Base-by-base conservation (phyloP, 768 basidiomycete genomes). In the Leccinum subgranulosum region DNA sequence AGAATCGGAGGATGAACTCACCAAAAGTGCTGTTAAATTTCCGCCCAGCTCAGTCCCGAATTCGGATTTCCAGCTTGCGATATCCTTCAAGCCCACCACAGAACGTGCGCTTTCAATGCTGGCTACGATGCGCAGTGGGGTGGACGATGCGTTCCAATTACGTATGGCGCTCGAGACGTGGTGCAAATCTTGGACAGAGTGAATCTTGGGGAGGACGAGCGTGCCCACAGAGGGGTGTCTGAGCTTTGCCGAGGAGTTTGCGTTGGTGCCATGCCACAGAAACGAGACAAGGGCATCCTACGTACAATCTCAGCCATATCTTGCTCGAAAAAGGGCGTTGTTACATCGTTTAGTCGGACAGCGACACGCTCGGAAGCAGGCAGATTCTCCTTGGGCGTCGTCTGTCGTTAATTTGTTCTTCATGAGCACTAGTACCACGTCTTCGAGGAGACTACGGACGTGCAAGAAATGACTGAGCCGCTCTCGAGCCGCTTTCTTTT, bases 61-160 rank as follows among this genome's bases (percentile, higher is more conserved):
- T 48, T 75, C 72, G 1, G 81, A 84, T 54, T 77, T 81, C 87
- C 90, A 92, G 7, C 72, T 69, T 0, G 88, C 91, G 59, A 96
- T 94, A 5, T 79, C 76, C 2, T 83, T 79, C 1, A 94, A 66
- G 65, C 85, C 84, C 70, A 84, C 79, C 54, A 92, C 75, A 3
- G 83, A 84, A 51, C 75, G 77, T 1, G 94, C 93, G 64, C 90
- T 95, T 71, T 97, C 94, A 43, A 96, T 84, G 66, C 90, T 92
- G 0, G 90, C 86, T 5, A 97, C 77, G 28, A 96, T 78, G 47
- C 79, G 74, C 47, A 89, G 69, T 1, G 79, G 76, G n/a, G 69
- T 63, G 73, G 48, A 73, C 74, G 50, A 60, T 10, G 55, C n/a
- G 4, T 50, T 55, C 15, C 55, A 41, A 25, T 59, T 65, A 29